A percentile compares a stretch with the other conserved stretches of the same genome.
These are phyloP conservation scores for Chlorella sp. DNA, from an alignment of 139 green algal species.

Conservation along the genomic window DNA sequence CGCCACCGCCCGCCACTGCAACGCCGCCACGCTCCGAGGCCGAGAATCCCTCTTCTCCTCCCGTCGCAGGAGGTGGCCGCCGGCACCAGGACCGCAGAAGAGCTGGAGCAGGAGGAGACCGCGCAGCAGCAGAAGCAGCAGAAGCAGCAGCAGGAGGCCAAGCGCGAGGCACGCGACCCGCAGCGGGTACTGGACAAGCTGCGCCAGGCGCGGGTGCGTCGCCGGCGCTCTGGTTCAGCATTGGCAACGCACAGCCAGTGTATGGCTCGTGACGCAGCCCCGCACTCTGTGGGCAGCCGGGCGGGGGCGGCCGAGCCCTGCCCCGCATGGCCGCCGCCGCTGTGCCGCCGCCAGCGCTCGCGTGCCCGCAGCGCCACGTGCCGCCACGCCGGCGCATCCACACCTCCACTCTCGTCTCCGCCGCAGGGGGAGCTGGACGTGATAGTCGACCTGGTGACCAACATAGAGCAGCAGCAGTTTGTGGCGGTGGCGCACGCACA, in stretches of 20 bases:
- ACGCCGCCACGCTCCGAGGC: too few species aligned
- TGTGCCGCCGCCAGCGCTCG: too few species aligned
- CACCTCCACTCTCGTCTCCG: neutral
- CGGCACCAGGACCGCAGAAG: neutral
- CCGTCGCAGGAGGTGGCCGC: neutral
- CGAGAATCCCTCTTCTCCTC: too few species aligned
- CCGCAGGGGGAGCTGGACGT: slow-evolving; percentile 39
- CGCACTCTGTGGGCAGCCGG: too few species aligned
- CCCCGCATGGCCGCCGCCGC: too few species aligned
- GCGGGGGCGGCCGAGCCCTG: too few species aligned
- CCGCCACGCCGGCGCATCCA: too few species aligned
- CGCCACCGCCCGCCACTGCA: too few species aligned
- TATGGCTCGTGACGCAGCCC: too few species aligned
- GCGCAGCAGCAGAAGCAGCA: neutral
- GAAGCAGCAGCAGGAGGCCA: slow-evolving; percentile 3
- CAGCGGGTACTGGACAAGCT: slow-evolving; percentile 34
- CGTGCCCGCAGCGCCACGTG: neutral
- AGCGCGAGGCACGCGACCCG: slow-evolving; percentile 4
- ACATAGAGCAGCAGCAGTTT: slow-evolving; percentile 45
- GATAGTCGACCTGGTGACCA: slow-evolving; percentile 32
- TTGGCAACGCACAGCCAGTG: too few species aligned
- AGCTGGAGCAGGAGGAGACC: neutral
- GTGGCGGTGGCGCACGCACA: slow-evolving; percentile 24
- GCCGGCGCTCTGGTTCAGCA: too few species aligned
- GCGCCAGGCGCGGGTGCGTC: slow-evolving; percentile 23